Base-by-base conservation (phyloP, 495 filamentous ascomycete species). In the Tirmania nivea region DNA sequence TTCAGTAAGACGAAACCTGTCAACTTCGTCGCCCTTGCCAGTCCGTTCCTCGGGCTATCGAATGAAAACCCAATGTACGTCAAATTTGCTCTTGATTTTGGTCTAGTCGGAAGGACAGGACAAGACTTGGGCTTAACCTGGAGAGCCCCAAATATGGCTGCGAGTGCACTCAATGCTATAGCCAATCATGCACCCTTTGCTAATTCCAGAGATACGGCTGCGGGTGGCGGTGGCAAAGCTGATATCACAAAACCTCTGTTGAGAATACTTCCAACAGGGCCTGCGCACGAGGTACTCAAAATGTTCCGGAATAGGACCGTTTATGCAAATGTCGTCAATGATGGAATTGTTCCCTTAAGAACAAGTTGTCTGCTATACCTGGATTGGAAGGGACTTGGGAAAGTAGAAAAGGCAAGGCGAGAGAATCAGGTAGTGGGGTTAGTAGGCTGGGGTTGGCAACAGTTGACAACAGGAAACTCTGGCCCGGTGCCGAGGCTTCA, bases 41-140 rank as follows among this genome's bases (percentile, higher is more conserved):
- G 86, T 7, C 90, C 90, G 0, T 86, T 95, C 56, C 69, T 97
- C 5, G 90, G 90, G 0, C 74, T 97, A 49, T 95, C 88, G 67
- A 93, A 97, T 63, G 90, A 97, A 62, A 97, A 97, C 55, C 90
- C 90, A 0, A 69, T 96, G 50, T 96, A 97, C 67, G 85, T 97
- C 60, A 92, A 86, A 55, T 96, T 96, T 66, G 90, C 92, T 2
- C 72, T 97, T 20, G 92, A 97, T 62, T 86, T 96, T 64, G 92
- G 90, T 8, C 75, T 97, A 8, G 92, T 96, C 34, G 90, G 90
- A 11, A 76, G 87, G 34, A 96, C 90, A 8, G 90, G 90, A 3
- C 86, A 96, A 65, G 90, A 97, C 67, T 70, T 97, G 10, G 90
- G 90, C 8, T 70, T 97, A 37, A 94, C 85, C 16, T 97, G 92